Conservation (phyloP, 352 stramenopile genomes). For the Pythium sukuiense region DNA sequence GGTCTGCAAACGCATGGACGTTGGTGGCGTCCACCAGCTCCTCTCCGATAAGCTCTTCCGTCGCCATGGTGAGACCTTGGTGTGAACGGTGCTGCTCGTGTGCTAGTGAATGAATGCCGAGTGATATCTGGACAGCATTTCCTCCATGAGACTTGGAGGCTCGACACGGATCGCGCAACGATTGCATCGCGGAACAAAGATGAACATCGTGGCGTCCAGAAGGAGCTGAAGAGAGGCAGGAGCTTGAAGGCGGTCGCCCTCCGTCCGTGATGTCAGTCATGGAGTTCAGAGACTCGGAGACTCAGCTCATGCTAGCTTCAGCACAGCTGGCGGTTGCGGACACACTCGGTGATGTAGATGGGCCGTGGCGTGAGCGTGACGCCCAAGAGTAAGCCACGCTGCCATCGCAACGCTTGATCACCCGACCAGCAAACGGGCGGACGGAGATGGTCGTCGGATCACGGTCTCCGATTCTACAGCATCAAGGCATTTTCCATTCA, state of each 20-base stretch:
- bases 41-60: slow-evolving; percentile 31
- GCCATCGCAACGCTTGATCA: slow-evolving; percentile 6
- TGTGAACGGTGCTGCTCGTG: not conserved
- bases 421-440: not conserved
- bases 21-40: slow-evolving; percentile 27
- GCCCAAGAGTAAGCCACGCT: not conserved
- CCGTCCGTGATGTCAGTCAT: too few relatives aligned
- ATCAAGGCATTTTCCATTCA: not conserved
- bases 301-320: not conserved
- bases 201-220: not conserved
- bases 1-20: slow-evolving; percentile 29
- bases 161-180: not conserved
- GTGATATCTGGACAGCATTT: not conserved
- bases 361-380: not conserved
- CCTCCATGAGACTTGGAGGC: not conserved
- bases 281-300: not conserved
- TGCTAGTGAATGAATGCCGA: not conserved
- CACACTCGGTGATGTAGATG: not conserved
- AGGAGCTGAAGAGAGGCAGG: not conserved
- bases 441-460: not conserved
- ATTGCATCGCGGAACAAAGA: slow-evolving; percentile 3
- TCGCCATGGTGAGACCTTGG: not conserved
- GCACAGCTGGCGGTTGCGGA: slow-evolving; percentile 1
- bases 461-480: slow-evolving; percentile 1
- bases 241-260: not conserved